These are phyloP conservation scores for Viridothelium virens DNA, from an alignment of 495 filamentous ascomycete species.

Conservation along the genomic window DNA sequence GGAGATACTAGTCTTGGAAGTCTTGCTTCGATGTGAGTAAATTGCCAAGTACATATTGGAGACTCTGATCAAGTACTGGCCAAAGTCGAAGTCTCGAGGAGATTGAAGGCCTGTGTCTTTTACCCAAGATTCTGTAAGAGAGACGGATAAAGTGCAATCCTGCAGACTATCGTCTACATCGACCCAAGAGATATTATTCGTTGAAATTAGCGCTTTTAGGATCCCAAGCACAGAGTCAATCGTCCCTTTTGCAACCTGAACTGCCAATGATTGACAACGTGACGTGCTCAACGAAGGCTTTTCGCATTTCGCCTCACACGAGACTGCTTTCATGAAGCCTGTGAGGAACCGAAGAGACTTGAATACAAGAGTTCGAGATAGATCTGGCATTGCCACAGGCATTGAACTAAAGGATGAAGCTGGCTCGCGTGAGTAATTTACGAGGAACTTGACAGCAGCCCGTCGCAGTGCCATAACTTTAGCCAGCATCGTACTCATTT, in stretches of 20 bases:
- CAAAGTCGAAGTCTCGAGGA: neutral
- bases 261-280: neutral
- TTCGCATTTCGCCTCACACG: constrained; percentile 8
- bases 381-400: neutral
- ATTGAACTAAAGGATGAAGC: neutral
- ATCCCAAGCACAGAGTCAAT: constrained; percentile 52
- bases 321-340: constrained; percentile 17
- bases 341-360: constrained; percentile 20
- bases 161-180: constrained; percentile 46
- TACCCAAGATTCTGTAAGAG: neutral
- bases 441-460: constrained; percentile 16
- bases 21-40: constrained; percentile 45
- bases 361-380: constrained; percentile 11
- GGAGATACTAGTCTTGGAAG: constrained; percentile 24
- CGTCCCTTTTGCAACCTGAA: constrained; percentile 32
- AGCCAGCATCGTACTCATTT: constrained; percentile 14
- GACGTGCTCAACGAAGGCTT: neutral
- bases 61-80: constrained; percentile 47
- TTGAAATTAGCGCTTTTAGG: constrained; percentile 40
- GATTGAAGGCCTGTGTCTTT: neutral
- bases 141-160: constrained; percentile 39
- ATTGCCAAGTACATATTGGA: constrained; percentile 75
- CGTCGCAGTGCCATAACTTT: constrained; percentile 26
- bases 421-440: constrained; percentile 7
- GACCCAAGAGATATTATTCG: constrained; percentile 40